Base-by-base conservation (phyloP, 805 yeast genomes). In the Saturnispora mendoncae region DNA sequence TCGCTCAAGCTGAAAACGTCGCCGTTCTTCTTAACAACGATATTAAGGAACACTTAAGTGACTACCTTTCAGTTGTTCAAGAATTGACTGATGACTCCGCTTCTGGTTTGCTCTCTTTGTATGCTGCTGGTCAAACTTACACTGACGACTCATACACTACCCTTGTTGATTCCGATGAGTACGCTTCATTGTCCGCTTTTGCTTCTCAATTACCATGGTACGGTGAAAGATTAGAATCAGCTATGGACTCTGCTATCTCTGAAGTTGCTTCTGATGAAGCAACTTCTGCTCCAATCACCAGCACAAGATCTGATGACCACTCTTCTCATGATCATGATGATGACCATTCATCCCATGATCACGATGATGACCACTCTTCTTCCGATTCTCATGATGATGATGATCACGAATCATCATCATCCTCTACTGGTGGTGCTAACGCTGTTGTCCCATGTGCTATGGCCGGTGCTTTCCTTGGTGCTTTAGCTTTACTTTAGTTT, bases 131-230 rank as follows among this genome's bases (percentile, higher is more conserved):
- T 27, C 51, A 49, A 25, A 67, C 71, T 34, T 68, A 67, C 54
- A 67, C 67, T 9, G 70, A 68, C 51, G 61, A 65, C 39, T 56
- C 68, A n/a, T 68, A 65, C 55, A 68, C 72, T 34, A 67, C 72
- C 27, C 55, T 68, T 44, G 54, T 62, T 44, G 49, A 56, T 41
- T 25, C 51, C 21, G 45, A 39, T 1, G 43, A 43, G 31, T 36
- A 40, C 19, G 29, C 47, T 3, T 38, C 52, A 4, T 42, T 58
- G 20, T 50, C 58, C 10, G 43, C 48, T 5, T 55, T 58, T 42
- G 64, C 53, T 10, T 56, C 64, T 15, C 57, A 47, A 29, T 48
- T 61, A 33, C 64, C 65, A 43, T 61, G 66, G 65, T 61, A 60
- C 42, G 50, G 57, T 2, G 44, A 55, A 17, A 58, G 66, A 54